phyloP scores from a whole-genome alignment of 2,329 filamentous ascomycete genomes.

The Calonectria naviculata region DNA sequence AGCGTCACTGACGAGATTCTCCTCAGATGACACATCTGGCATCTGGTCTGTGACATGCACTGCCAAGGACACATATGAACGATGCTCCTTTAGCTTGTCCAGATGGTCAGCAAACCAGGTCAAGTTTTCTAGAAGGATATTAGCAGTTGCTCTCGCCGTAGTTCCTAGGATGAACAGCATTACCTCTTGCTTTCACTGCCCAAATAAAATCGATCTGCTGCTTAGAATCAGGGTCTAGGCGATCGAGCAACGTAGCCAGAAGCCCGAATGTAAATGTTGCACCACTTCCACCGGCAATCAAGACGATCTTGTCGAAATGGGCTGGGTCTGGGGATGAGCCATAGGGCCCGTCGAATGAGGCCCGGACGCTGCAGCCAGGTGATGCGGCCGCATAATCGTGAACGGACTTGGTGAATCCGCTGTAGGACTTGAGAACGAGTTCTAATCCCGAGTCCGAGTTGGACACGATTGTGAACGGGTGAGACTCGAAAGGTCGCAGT shows the following conservation, averaged over 20 bases:
- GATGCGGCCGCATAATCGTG: constrained; percentile 56
- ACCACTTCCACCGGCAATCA: constrained; percentile 37
- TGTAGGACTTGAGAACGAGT: constrained; percentile 61
- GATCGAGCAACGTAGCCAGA: background rate
- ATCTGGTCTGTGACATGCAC: background rate
- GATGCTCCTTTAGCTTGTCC: background rate
- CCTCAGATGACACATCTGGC: background rate
- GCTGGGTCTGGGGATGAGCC: constrained; percentile 60
- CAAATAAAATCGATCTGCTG: constrained; percentile 26
- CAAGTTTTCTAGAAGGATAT: background rate
- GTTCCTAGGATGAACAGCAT: background rate
- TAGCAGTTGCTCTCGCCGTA: background rate
- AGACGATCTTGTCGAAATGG: constrained; percentile 32
- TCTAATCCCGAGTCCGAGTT: constrained; percentile 54
- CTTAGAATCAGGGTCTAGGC: background rate
- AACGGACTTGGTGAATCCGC: constrained; percentile 64
- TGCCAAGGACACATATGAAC: background rate
- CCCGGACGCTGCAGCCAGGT: constrained; percentile 54
- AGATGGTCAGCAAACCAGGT: background rate
- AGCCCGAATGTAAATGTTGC: constrained; percentile 36
- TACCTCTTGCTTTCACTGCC: constrained; percentile 21
- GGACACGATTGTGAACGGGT: constrained; percentile 66
- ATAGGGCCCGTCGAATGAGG: constrained; percentile 65
- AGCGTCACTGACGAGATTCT: background rate
- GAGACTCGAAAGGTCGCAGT: constrained; percentile 61